Conservation (phyloP, 441 rosid genomes). For the Euphorbia corollata region DNA sequence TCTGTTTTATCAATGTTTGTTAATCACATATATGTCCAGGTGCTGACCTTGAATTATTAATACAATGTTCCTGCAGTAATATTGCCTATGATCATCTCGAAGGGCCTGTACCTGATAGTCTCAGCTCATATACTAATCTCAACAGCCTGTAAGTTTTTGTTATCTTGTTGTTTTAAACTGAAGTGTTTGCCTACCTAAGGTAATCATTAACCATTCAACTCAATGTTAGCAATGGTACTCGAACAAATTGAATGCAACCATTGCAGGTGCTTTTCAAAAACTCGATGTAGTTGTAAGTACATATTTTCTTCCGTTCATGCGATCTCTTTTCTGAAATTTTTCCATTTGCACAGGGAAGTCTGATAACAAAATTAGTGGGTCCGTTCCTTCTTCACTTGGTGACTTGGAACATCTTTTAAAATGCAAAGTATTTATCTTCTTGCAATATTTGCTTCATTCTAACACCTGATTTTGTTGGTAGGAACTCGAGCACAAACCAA, state of each 20-base stretch:
- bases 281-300: constrained; percentile 64
- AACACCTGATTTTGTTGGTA: constrained; percentile 21
- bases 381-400: constrained; percentile 78
- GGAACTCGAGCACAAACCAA: constrained; percentile 78
- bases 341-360: constrained; percentile 49
- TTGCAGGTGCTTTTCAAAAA: constrained; percentile 63
- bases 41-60: too few relatives aligned
- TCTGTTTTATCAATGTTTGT: constrained; percentile 5
- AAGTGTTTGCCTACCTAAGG: background rate
- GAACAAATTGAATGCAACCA: constrained; percentile 65
- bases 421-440: constrained; percentile 11
- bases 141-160: constrained; percentile 66
- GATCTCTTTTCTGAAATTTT: background rate
- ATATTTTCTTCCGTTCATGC: constrained; percentile 2
- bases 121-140: constrained; percentile 80
- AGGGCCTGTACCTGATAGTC: constrained; percentile 73
- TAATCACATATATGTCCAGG: too few relatives aligned
- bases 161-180: background rate
- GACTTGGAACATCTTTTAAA: constrained; percentile 88
- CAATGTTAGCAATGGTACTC: constrained; percentile 62
- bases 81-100: constrained; percentile 69
- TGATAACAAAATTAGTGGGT: constrained; percentile 69
- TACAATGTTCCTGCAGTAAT: too few relatives aligned
- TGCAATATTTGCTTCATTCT: constrained; percentile 5
- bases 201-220: constrained; percentile 17